These are phyloP conservation scores for Fusarium subglutinans DNA, from an alignment of 2,329 filamentous ascomycete genomes.

Conservation along the genomic window DNA sequence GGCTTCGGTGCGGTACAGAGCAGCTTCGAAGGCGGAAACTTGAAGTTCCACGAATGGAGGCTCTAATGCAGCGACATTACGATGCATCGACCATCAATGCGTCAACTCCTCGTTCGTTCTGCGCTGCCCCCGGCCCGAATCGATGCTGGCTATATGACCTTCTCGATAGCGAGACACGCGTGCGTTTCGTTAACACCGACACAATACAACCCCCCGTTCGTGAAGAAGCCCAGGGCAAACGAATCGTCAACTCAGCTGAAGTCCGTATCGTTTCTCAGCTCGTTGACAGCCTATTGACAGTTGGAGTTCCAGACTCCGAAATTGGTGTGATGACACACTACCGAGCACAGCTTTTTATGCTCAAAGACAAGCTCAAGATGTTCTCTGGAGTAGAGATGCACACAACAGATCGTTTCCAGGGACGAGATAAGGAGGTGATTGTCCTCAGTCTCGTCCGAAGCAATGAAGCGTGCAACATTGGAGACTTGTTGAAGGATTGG, in stretches of 20 bases:
- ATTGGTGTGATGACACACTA: slow-evolving; percentile 98
- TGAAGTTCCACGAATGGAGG: slow-evolving; percentile 71
- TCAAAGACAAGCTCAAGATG: slow-evolving; percentile 76
- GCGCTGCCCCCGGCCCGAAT: slow-evolving; percentile 58
- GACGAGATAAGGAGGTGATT: slow-evolving; percentile 92
- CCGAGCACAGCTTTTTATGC: slow-evolving; percentile 85
- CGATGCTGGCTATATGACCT: slow-evolving; percentile 82
- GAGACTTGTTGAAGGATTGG: slow-evolving; percentile 91
- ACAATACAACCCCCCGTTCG: slow-evolving; percentile 68
- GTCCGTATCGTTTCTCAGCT: slow-evolving; percentile 80
- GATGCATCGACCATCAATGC: slow-evolving; percentile 56
- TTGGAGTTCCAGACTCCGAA: slow-evolving; percentile 77
- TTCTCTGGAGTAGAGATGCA: slow-evolving; percentile 84
- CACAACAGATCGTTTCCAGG: slow-evolving; percentile 96
- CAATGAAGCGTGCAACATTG: slow-evolving; percentile 84
- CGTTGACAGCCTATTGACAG: slow-evolving; percentile 78
- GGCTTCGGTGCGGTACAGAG: slow-evolving; percentile 86
- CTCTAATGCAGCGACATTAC: slow-evolving; percentile 68
- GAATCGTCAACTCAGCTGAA: slow-evolving; percentile 90
- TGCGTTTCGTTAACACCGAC: slow-evolving; percentile 92
- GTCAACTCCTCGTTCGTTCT: slow-evolving; percentile 61
- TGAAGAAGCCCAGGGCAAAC: slow-evolving; percentile 81
- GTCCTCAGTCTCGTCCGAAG: slow-evolving; percentile 88
- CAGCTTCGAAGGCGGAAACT: slow-evolving; percentile 76
- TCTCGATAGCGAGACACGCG: slow-evolving; percentile 75